These are phyloP conservation scores for Botrytis porri DNA, from an alignment of 2,329 filamentous ascomycete genomes.

Conservation along the genomic window DNA sequence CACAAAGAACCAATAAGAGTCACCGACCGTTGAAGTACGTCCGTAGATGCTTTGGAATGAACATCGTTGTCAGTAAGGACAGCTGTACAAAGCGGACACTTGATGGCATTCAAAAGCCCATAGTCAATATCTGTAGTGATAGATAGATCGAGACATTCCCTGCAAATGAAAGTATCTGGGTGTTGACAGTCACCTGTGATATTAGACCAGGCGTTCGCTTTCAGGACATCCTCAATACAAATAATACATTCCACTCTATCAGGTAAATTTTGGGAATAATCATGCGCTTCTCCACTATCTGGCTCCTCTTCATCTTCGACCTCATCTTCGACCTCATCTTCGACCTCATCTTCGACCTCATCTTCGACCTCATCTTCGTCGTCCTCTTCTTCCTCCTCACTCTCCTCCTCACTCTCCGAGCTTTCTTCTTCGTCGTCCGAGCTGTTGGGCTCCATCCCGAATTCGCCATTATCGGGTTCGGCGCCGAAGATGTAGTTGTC, in stretches of 20 bases:
- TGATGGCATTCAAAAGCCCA: neutral
- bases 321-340: neutral
- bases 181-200: neutral
- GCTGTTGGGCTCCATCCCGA: neutral
- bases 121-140: neutral
- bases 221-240: neutral
- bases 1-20: neutral
- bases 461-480: neutral
- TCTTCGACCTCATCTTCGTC: neutral
- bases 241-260: neutral
- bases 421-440: neutral
- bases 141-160: constrained; percentile 4
- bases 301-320: neutral
- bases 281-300: neutral
- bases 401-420: neutral
- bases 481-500: neutral
- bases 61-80: constrained; percentile 1
- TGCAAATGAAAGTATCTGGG: neutral
- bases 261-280: neutral
- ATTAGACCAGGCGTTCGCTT: too few relatives aligned
- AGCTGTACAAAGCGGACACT: constrained; percentile 8
- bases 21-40: constrained; percentile 1
- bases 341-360: neutral
- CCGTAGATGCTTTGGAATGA: neutral
- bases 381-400: neutral